Conservation (phyloP, 495 filamentous ascomycete genomes). For the Neurospora intermedia region DNA sequence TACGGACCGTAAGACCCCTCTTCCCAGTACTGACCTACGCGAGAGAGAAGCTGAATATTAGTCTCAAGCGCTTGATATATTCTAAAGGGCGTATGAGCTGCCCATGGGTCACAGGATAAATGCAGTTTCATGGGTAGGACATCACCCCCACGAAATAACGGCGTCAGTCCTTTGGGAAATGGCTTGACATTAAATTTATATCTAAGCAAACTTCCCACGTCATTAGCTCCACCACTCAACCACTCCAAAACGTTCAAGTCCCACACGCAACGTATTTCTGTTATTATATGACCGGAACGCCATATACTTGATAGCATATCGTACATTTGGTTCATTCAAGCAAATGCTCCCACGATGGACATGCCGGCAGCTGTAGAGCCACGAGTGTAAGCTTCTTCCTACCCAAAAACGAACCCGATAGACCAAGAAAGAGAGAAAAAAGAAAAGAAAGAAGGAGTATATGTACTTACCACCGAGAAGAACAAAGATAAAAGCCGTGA, state of each 20-base stretch:
- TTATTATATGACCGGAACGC: not conserved
- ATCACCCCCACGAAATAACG: not conserved
- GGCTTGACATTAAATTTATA: not conserved
- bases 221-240: not conserved
- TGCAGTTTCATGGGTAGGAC: not conserved
- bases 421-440: too few relatives aligned
- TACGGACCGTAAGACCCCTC: too few relatives aligned
- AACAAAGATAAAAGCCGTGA: constrained; percentile 29
- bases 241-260: not conserved
- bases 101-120: not conserved
- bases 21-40: too few relatives aligned
- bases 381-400: constrained; percentile 9
- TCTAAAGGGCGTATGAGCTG: too few relatives aligned
- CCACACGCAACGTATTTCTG: not conserved
- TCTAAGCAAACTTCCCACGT: not conserved
- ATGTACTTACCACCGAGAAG: constrained; percentile 30
- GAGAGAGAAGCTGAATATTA: too few relatives aligned
- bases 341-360: constrained; percentile 52
- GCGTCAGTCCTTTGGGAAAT: not conserved
- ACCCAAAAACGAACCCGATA: not conserved
- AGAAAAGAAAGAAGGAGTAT: not conserved
- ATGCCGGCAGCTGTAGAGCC: constrained; percentile 32
- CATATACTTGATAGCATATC: not conserved
- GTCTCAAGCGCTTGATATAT: too few relatives aligned
- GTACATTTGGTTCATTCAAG: constrained; percentile 14